phyloP scores from a whole-genome alignment of 2,329 filamentous ascomycete genomes.

The Claviceps citrina region DNA sequence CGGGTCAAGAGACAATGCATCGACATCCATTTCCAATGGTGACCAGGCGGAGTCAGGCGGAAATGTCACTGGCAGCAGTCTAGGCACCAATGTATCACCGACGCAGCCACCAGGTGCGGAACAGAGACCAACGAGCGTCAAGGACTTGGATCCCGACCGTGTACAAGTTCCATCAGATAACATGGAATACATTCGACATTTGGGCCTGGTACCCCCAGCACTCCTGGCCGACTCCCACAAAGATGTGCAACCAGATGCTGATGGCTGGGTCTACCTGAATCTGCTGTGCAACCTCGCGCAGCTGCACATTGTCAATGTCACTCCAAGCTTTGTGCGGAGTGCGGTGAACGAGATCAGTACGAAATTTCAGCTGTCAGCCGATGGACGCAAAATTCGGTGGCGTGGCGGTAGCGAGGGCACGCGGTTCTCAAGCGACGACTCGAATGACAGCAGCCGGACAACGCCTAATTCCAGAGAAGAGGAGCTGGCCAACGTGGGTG shows the following conservation, averaged over 20 bases:
- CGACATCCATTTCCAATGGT: conserved; percentile 31
- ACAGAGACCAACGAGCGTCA: conserved; percentile 61
- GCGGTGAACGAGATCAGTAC: conserved; percentile 56
- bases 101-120: conserved; percentile 33
- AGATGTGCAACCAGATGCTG: conserved; percentile 43
- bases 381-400: conserved; percentile 70
- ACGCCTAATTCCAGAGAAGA: conserved; percentile 36
- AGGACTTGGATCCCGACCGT: conserved; percentile 66
- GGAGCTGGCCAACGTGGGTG: conserved; percentile 26
- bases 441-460: conserved; percentile 30
- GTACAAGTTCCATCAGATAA: conserved; percentile 62
- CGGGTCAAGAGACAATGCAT: conserved; percentile 27
- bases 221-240: conserved; percentile 23
- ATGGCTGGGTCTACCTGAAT: conserved; percentile 75
- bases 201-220: conserved; percentile 50
- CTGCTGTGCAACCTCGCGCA: conserved; percentile 69
- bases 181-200: conserved; percentile 61
- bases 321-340: conserved; percentile 58
- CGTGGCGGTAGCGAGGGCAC: conserved; percentile 52
- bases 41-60: conserved; percentile 31
- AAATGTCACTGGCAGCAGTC: conserved; percentile 14
- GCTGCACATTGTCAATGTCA: conserved; percentile 72
- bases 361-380: conserved; percentile 61
- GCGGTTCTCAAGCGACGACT: conserved; percentile 48
- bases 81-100: conserved; percentile 25